These are phyloP conservation scores for Haberlea rhodopensis DNA, from an alignment of 257 asterid genomes.

Conservation along the genomic window DNA sequence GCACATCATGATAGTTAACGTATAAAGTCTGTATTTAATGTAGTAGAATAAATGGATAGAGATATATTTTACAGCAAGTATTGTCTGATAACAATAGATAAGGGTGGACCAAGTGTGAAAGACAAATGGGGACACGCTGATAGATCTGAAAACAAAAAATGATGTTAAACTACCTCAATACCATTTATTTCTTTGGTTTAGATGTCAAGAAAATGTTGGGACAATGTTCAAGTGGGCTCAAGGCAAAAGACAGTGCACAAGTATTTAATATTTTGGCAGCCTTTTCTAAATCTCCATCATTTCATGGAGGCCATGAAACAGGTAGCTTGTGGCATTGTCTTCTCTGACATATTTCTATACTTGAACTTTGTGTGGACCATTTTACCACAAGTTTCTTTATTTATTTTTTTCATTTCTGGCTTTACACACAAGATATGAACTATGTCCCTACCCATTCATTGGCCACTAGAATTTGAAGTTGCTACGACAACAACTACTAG, in stretches of 20 bases:
- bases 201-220: constrained; percentile 65
- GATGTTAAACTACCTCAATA: constrained; percentile 35
- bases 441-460: constrained; percentile 40
- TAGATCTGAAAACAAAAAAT: constrained; percentile 36
- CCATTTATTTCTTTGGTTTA: constrained; percentile 63
- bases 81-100: constrained; percentile 37
- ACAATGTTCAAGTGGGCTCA: constrained; percentile 55
- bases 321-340: constrained; percentile 66
- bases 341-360: constrained; percentile 40
- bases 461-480: no score
- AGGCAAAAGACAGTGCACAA: constrained; percentile 38
- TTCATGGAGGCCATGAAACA: constrained; percentile 65
- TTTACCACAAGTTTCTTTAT: constrained; percentile 20
- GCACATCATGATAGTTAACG: no score
- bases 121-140: constrained; percentile 46
- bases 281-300: constrained; percentile 31
- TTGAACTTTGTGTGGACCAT: constrained; percentile 53
- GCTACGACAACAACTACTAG: no score
- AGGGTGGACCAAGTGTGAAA: constrained; percentile 40
- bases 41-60: no score
- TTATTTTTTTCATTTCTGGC: no score
- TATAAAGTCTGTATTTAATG: no score
- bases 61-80: constrained; percentile 20
- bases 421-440: constrained; percentile 39
- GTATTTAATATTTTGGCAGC: constrained; percentile 30